Evolutionary conservation across 2,329 filamentous ascomycete species (phyloP).

Genomic region (Microdochium trichocladiopsis): DNA sequence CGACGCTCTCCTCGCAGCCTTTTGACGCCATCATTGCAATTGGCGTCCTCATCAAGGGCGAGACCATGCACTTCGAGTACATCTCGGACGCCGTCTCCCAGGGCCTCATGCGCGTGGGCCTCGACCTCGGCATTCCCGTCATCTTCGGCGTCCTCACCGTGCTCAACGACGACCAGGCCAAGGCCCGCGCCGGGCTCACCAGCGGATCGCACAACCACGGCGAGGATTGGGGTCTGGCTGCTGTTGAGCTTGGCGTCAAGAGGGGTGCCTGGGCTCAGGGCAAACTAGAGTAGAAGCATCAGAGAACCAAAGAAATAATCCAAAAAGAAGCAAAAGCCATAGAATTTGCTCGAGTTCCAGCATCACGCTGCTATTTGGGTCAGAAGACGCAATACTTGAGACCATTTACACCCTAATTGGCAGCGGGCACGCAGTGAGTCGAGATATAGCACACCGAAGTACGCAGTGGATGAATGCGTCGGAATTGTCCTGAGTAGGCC

Average conservation of each 20-base stretch:
- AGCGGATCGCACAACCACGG: constrained; percentile 79
- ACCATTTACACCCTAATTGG: no score
- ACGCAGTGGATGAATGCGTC: no score
- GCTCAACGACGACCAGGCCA: constrained; percentile 79
- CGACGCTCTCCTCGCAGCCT: constrained; percentile 42
- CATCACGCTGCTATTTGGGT: no score
- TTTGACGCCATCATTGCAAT: constrained; percentile 96
- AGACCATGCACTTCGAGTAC: constrained; percentile 99
- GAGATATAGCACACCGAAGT: no score
- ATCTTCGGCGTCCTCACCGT: constrained; percentile 91
- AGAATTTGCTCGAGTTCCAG: no score
- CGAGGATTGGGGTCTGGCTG: constrained; percentile 90
- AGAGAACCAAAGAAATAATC: not conserved
- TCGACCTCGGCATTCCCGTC: constrained; percentile 83
- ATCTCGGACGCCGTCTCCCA: constrained; percentile 88
- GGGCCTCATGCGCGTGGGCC: constrained; percentile 87
- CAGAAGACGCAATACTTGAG: no score
- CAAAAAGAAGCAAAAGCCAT: constrained; percentile 1
- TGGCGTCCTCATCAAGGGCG: constrained; percentile 94
- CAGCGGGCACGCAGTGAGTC: no score
- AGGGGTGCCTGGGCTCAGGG: constrained; percentile 76
- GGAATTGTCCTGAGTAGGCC: no score
- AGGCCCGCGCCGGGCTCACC: constrained; percentile 73
- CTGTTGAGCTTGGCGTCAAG: constrained; percentile 91
- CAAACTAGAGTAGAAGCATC: constrained; percentile 36